A percentile compares a stretch with the other conserved stretches of the same genome.
Conservation (phyloP, 306 rosid species). For the Fragaria vesca region DNA sequence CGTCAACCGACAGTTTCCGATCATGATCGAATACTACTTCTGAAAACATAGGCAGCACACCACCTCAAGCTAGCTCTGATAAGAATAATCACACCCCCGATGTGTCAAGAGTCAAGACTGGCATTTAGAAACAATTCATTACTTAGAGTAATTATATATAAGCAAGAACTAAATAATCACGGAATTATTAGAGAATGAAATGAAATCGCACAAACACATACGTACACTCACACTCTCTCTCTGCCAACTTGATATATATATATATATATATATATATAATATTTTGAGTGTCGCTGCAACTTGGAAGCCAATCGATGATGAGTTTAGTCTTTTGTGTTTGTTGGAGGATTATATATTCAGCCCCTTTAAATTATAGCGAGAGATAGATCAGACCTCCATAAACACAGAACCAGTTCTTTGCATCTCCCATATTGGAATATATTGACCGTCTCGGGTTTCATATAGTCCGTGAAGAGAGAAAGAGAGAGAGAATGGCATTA, state of each 20-base stretch:
- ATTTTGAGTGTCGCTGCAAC: neutral
- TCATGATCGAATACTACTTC: neutral
- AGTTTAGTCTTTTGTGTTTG: neutral
- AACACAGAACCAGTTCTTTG: neutral
- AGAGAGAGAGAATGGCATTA: slow-evolving; percentile 24
- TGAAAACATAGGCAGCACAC: neutral
- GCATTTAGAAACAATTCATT: neutral
- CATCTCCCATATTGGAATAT: neutral
- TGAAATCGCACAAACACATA: neutral
- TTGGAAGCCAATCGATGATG: slow-evolving; percentile 10
- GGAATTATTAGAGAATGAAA: neutral
- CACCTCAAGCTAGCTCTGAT: neutral
- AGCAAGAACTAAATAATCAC: neutral
- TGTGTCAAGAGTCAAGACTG: neutral
- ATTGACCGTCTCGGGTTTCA: neutral
- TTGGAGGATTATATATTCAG: neutral
- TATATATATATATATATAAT: neutral
- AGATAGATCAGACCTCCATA: slow-evolving; percentile 10
- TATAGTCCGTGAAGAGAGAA: neutral
- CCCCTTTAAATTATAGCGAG: neutral
- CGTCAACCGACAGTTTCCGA: neutral
- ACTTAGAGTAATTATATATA: neutral
- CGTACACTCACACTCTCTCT: neutral
- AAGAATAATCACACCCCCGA: neutral
- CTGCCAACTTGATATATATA: neutral